Evolutionary conservation across 2,329 filamentous ascomycete genomes (phyloP).

Genomic region (Fusarium sp.): DNA sequence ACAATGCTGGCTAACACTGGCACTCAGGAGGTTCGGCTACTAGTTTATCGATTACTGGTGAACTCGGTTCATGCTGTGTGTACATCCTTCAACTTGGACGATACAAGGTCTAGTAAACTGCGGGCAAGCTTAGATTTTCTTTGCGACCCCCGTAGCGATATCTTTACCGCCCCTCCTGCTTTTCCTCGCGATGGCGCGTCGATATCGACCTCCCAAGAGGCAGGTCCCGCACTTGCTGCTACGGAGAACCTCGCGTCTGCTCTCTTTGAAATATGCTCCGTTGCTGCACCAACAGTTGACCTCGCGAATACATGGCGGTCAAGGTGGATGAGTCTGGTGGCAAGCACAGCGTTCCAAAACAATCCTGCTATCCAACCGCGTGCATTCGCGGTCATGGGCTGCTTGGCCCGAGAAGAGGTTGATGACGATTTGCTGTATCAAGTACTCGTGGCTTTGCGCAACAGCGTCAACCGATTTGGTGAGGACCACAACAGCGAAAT

Average conservation of each 20-base stretch:
- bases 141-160: conserved; percentile 72
- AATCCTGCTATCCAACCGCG: conserved; percentile 80
- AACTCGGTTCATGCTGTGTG: conserved; percentile 79
- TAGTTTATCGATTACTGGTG: conserved; percentile 75
- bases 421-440: conserved; percentile 81
- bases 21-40: conserved; percentile 67
- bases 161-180: conserved; percentile 66
- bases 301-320: conserved; percentile 79
- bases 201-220: conserved; percentile 69
- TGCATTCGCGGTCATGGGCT: conserved; percentile 80
- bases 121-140: conserved; percentile 70
- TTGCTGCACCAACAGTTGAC: conserved; percentile 75
- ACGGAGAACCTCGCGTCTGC: conserved; percentile 75
- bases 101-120: conserved; percentile 70
- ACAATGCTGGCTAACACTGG: conserved; percentile 80
- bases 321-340: conserved; percentile 81
- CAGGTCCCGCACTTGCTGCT: conserved; percentile 65
- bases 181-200: conserved; percentile 68
- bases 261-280: conserved; percentile 74
- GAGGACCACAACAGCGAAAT: conserved; percentile 77
- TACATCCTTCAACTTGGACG: conserved; percentile 75
- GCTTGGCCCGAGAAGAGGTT: conserved; percentile 78
- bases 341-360: conserved; percentile 80
- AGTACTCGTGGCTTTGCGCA: conserved; percentile 77
- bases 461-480: conserved; percentile 75